Percentiles rank a stretch among this genome's conserved stretches.
Conservation (phyloP, 352 stramenopile genomes). For the Blastocystis sp. region DNA sequence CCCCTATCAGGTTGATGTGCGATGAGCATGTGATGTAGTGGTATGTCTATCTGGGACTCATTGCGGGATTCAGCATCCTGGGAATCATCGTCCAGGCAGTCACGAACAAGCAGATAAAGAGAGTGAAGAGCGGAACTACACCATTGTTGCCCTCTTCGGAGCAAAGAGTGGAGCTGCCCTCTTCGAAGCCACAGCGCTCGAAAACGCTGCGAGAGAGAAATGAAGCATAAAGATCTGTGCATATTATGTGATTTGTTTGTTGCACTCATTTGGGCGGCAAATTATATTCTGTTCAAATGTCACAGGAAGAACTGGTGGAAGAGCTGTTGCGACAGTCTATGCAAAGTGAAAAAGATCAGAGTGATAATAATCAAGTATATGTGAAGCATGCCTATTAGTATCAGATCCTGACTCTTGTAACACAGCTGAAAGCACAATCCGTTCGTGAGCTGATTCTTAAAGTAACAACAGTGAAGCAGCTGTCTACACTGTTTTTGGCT, state of each 20-base stretch:
- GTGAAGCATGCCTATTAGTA: neutral
- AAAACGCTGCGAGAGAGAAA: neutral
- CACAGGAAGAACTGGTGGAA: neutral
- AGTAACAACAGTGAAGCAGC: neutral
- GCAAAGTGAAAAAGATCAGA: neutral
- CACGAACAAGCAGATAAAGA: neutral
- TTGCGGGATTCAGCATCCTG: neutral
- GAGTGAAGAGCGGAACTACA: neutral
- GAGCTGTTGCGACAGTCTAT: neutral
- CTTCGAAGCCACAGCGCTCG: neutral
- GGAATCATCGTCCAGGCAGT: slow-evolving; percentile 17
- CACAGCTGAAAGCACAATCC: neutral
- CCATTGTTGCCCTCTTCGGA: neutral
- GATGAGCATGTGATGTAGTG: neutral
- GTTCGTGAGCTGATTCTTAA: slow-evolving; percentile 18
- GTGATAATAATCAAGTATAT: neutral
- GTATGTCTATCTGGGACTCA: slow-evolving; percentile 20
- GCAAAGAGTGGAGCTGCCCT: neutral
- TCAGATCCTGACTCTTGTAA: neutral
- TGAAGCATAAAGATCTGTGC: neutral
- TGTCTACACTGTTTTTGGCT: slow-evolving; percentile 25
- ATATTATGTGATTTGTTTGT: neutral
- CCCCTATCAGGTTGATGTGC: neutral
- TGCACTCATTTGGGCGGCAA: neutral
- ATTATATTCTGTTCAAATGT: neutral